A percentile compares a stretch with the other conserved stretches of the same genome.
Conservation (phyloP, 768 basidiomycete species). For the Tricholoma sp. region DNA sequence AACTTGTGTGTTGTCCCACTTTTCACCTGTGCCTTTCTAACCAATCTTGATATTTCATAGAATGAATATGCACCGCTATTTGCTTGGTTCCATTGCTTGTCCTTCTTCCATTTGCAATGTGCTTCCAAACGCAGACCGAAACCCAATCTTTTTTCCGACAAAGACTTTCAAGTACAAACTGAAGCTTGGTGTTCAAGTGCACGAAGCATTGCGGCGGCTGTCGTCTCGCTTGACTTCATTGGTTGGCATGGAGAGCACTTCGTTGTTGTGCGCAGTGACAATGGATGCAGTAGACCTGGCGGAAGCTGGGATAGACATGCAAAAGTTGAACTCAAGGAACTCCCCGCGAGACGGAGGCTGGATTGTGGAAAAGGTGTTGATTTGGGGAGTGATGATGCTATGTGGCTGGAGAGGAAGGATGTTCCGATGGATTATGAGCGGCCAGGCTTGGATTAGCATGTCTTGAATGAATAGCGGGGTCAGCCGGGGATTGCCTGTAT, state of each 20-base stretch:
- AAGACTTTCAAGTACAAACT: constrained; percentile 53
- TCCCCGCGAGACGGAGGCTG: constrained; percentile 49
- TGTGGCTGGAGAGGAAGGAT: constrained; percentile 68
- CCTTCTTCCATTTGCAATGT: constrained; percentile 57
- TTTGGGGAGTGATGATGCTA: constrained; percentile 54
- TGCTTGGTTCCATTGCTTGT: constrained; percentile 40
- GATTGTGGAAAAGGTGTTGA: constrained; percentile 68
- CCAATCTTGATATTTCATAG: constrained; percentile 20
- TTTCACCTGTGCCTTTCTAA: background rate
- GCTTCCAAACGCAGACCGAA: constrained; percentile 44
- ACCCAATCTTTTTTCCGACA: constrained; percentile 54
- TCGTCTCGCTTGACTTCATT: constrained; percentile 57
- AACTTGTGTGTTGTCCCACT: constrained; percentile 33
- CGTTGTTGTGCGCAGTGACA: constrained; percentile 45
- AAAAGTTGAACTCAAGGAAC: constrained; percentile 49
- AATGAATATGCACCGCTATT: constrained; percentile 50
- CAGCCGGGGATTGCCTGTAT: background rate
- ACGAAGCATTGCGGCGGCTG: constrained; percentile 40
- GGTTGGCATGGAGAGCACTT: constrained; percentile 76
- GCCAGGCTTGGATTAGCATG: constrained; percentile 37
- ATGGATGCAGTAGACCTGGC: constrained; percentile 8
- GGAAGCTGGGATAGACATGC: background rate
- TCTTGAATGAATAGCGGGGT: background rate
- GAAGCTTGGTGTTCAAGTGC: constrained; percentile 50
- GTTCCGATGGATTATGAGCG: constrained; percentile 75